These are phyloP conservation scores for Aspergillus ochraceoroseus DNA, from an alignment of 2,329 filamentous ascomycete genomes.

Conservation along the genomic window DNA sequence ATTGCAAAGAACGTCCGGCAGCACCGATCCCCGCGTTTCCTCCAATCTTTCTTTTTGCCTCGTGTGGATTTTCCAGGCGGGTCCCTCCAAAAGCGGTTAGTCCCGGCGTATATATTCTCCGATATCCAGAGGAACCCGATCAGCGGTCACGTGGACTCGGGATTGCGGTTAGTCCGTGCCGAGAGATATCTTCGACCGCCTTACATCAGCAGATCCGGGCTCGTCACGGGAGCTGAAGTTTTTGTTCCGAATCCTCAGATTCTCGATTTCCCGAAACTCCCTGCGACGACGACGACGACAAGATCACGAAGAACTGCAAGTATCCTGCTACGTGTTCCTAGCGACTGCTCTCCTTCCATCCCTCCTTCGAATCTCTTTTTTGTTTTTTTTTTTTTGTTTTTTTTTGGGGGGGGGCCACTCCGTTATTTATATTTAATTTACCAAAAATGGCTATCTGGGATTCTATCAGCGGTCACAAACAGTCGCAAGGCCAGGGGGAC, in stretches of 20 bases:
- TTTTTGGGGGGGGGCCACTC: too few relatives aligned
- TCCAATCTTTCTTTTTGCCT: slow-evolving; percentile 23
- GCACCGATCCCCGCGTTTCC: slow-evolving; percentile 27
- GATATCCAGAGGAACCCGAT: background rate
- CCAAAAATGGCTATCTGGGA: slow-evolving; percentile 56
- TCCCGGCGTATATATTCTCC: slow-evolving; percentile 25
- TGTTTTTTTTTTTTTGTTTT: slow-evolving; percentile 22
- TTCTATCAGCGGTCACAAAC: slow-evolving; percentile 57
- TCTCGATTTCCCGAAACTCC: slow-evolving; percentile 12
- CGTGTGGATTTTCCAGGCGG: slow-evolving; percentile 30
- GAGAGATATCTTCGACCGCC: too few relatives aligned
- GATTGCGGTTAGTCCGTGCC: too few relatives aligned
- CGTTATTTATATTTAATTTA: slow-evolving; percentile 23
- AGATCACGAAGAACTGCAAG: slow-evolving; percentile 4
- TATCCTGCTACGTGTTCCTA: background rate
- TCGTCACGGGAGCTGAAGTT: slow-evolving; percentile 40
- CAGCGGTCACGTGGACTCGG: too few relatives aligned
- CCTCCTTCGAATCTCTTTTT: slow-evolving; percentile 13
- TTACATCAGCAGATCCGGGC: too few relatives aligned
- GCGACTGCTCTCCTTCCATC: slow-evolving; percentile 1
- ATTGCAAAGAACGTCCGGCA: slow-evolving; percentile 12
- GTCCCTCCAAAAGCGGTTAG: slow-evolving; percentile 25
- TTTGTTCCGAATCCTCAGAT: slow-evolving; percentile 31
- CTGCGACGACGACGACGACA: slow-evolving; percentile 5
- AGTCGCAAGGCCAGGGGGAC: slow-evolving; percentile 51